Conservation (phyloP, 345 rosid species). For the Aquilaria malaccensis region DNA sequence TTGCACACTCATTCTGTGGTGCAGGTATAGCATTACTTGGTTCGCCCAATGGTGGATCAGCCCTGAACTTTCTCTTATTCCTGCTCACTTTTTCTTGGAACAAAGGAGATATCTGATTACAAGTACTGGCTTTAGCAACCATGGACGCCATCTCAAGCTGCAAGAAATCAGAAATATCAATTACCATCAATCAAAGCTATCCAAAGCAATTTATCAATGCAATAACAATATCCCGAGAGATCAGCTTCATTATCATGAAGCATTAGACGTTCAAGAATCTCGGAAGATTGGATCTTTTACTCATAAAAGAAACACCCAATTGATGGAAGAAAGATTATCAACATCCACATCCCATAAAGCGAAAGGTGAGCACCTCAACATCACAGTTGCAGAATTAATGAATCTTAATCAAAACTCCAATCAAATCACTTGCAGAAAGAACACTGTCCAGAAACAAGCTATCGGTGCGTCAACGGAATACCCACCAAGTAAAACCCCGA, state of each 20-base stretch:
- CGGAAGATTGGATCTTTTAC: too few relatives aligned
- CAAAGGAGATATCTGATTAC: constrained; percentile 36
- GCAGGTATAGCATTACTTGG: constrained; percentile 24
- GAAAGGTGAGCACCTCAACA: too few relatives aligned
- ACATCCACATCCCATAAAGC: too few relatives aligned
- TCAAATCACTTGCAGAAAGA: too few relatives aligned
- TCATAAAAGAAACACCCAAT: too few relatives aligned
- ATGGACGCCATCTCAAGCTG: constrained; percentile 60
- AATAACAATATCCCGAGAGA: constrained; percentile 18
- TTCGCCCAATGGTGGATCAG: constrained; percentile 67
- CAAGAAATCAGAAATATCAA: constrained; percentile 15
- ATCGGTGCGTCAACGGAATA: constrained; percentile 16
- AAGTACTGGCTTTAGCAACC: constrained; percentile 46
- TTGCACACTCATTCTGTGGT: constrained; percentile 29
- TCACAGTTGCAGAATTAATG: too few relatives aligned
- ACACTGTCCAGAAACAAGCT: neutral
- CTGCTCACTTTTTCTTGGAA: constrained; percentile 79
- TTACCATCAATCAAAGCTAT: constrained; percentile 8
- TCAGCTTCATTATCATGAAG: too few relatives aligned
- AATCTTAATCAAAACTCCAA: too few relatives aligned
- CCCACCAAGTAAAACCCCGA: constrained; percentile 1
- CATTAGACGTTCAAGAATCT: too few relatives aligned
- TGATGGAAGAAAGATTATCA: too few relatives aligned
- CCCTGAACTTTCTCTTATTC: constrained; percentile 80
- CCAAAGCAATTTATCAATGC: constrained; percentile 12